Evolutionary conservation across 495 filamentous ascomycete genomes (phyloP), one percentile per base, ranked within the genome.

Genomic region (Penicillium salamii): DNA sequence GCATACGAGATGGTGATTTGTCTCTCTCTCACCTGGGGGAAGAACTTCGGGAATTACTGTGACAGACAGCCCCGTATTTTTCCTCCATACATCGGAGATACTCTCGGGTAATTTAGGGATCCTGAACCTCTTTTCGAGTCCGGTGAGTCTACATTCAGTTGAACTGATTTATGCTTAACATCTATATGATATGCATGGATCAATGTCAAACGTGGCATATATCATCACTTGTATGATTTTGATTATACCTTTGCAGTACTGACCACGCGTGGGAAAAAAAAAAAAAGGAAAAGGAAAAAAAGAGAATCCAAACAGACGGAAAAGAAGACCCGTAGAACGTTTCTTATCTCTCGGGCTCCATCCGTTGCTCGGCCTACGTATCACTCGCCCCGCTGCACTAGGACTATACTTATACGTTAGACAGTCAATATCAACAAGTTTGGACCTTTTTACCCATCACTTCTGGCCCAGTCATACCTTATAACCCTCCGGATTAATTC

Each of bases 91-190:
- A 18, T 7, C 21, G 23, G 7, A 11, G 35, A 42, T 55, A 58
- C 9, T 7, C 6, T 52, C 55, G 55, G 55, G 55, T 58, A 58
- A 58, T 44, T 14, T 55, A 55, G 55, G 55, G 31, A 52, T 52
- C n/a, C n/a, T n/a, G n/a, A n/a, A n/a, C n/a, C 41, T 50, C 28
- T 31, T 26, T 35, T n/a, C 24, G 17, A 34, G 20, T 31, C 35
- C 54, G 54, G 54, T 57, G 54, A 57, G 46, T 49, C 45, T 43
- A 17, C 32, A 29, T 28, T 28, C 24, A 28, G n/a, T n/a, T n/a
- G n/a, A n/a, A n/a, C n/a, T n/a, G n/a, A n/a, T 26, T 8, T 8
- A 26, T 26, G 23, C 23, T 26, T 26, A 26, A 26, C 23, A 26
- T 4, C 3, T 8, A 8, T 8, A 26, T 26, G 23, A 26, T 26